Conservation (phyloP, 176 grass and related monocot species). For the Aegilops longissima region DNA sequence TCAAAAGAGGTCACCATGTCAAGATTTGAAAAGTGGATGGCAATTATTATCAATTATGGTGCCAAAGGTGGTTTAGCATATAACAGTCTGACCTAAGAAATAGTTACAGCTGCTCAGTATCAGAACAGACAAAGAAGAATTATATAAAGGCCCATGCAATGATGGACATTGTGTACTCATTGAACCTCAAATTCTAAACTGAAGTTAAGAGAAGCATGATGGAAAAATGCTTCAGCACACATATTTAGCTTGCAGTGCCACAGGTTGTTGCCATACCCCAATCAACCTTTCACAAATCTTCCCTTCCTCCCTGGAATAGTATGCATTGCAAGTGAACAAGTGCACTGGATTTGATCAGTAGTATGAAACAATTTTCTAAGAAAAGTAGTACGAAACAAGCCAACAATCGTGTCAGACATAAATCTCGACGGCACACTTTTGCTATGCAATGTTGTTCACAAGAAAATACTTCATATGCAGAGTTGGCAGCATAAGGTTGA, state of each 20-base stretch:
- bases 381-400: neutral
- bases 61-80: neutral
- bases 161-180: neutral
- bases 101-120: neutral
- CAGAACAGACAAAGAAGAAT: neutral
- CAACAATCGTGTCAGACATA: neutral
- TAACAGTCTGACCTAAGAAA: neutral
- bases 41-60: neutral
- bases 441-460: neutral
- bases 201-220: neutral
- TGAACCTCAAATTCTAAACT: neutral
- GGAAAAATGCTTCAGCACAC: neutral
- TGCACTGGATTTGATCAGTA: neutral
- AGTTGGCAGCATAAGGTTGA: neutral
- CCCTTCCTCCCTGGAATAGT: neutral
- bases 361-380: neutral
- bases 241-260: neutral
- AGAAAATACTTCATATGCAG: neutral
- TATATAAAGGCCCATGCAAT: neutral
- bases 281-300: neutral
- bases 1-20: neutral
- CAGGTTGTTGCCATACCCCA: neutral
- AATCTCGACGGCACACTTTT: neutral
- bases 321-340: neutral
- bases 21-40: neutral